Conservation (phyloP, 2,329 filamentous ascomycete species). For the Arthrocladium fulminans region DNA sequence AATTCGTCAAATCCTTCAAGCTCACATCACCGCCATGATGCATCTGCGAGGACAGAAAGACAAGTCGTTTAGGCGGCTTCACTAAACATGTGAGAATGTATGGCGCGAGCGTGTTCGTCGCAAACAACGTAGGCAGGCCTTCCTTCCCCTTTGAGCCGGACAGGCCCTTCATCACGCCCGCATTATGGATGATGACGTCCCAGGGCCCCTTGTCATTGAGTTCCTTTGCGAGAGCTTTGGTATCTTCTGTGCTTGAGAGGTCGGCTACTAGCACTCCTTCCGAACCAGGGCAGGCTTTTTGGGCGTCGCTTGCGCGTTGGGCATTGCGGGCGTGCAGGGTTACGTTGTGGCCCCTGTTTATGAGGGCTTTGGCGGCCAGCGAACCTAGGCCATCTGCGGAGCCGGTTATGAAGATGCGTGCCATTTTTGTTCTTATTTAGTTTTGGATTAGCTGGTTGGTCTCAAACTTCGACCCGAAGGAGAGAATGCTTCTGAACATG, state of each 20-base stretch:
- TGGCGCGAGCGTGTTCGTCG: slow-evolving; percentile 50
- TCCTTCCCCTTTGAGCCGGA: slow-evolving; percentile 36
- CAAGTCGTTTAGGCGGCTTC: slow-evolving; percentile 38
- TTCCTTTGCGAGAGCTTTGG: slow-evolving; percentile 43
- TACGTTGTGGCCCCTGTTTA: slow-evolving; percentile 46
- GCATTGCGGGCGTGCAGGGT: slow-evolving; percentile 49
- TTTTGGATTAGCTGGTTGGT: no score
- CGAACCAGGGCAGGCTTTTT: slow-evolving; percentile 41
- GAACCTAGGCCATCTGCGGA: slow-evolving; percentile 50
- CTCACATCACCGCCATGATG: slow-evolving; percentile 41
- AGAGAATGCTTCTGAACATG: no score
- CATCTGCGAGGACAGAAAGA: slow-evolving; percentile 46
- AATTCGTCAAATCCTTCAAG: slow-evolving; percentile 29
- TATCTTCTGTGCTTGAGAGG: slow-evolving; percentile 43
- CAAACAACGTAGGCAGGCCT: slow-evolving; percentile 42
- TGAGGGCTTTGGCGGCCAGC: slow-evolving; percentile 42
- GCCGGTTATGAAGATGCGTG: slow-evolving; percentile 40
- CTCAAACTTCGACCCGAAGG: no score
- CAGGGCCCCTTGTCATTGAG: slow-evolving; percentile 44
- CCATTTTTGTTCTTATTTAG: background rate
- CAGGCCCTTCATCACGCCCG: slow-evolving; percentile 39
- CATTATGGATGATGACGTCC: slow-evolving; percentile 52
- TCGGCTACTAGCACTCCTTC: slow-evolving; percentile 46
- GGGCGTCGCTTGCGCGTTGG: slow-evolving; percentile 44
- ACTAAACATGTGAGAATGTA: slow-evolving; percentile 49